A percentile compares a stretch with the other conserved stretches of the same genome.
Evolutionary conservation across 2,329 filamentous ascomycete species (phyloP).

Genomic region (Xylaria sp.): DNA sequence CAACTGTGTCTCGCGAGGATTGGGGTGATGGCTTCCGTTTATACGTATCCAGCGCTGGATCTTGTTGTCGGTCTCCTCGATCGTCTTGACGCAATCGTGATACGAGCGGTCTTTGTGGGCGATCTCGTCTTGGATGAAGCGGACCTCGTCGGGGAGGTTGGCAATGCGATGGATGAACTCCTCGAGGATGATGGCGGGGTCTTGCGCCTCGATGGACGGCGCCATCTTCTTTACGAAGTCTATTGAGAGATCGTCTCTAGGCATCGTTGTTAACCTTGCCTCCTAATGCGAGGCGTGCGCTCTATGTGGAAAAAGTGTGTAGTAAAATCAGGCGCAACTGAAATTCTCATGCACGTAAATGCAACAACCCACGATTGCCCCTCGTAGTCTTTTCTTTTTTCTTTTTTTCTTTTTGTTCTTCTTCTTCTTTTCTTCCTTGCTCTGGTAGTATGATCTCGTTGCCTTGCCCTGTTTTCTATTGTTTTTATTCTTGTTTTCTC

Average conservation of each 20-base stretch:
- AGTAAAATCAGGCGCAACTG: constrained; percentile 25
- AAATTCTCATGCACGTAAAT: constrained; percentile 33
- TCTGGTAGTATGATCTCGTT: constrained; percentile 47
- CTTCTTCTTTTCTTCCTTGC: constrained; percentile 44
- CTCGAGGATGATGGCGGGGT: constrained; percentile 77
- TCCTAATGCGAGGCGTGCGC: constrained; percentile 46
- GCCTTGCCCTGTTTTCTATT: constrained; percentile 48
- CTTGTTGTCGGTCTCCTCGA: constrained; percentile 76
- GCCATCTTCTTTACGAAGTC: constrained; percentile 76
- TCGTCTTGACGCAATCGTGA: constrained; percentile 73
- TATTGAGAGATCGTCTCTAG: constrained; percentile 78
- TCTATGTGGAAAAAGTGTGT: constrained; percentile 27
- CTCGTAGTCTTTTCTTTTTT: constrained; percentile 37
- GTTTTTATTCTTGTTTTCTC: constrained; percentile 45
- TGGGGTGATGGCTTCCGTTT: constrained; percentile 77
- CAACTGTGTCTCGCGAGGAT: constrained; percentile 79
- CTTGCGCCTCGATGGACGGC: constrained; percentile 66
- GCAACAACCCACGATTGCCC: constrained; percentile 19
- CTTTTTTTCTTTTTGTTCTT: constrained; percentile 50
- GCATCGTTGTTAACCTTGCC: constrained; percentile 71
- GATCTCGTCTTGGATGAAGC: constrained; percentile 86
- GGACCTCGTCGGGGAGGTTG: constrained; percentile 84
- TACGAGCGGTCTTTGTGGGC: constrained; percentile 81
- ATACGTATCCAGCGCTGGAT: constrained; percentile 85
- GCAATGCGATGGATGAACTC: constrained; percentile 80